These are phyloP conservation scores for Cicer pinnatifidum DNA, from an alignment of 306 rosid species.

Conservation along the genomic window DNA sequence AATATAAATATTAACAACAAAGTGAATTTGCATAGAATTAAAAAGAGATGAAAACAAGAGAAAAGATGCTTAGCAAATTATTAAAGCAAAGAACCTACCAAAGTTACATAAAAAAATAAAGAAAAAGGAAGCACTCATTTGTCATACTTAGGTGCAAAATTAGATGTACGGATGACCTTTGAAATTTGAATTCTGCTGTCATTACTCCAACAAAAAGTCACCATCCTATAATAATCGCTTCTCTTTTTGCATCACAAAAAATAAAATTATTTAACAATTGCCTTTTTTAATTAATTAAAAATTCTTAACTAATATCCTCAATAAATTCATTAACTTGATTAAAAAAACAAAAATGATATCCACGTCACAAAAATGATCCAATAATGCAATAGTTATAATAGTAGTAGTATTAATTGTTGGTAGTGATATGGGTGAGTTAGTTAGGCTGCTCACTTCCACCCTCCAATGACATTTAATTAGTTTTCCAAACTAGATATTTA, in stretches of 20 bases:
- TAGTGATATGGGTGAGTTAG: not conserved
- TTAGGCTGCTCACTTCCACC: not conserved
- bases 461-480: not conserved
- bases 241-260: not conserved
- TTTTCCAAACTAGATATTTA: too few species aligned
- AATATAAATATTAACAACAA: too few species aligned
- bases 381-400: not conserved
- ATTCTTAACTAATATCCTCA: not conserved
- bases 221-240: not conserved
- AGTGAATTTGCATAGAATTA: too few species aligned
- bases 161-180: not conserved
- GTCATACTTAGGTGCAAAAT: conserved; percentile 45
- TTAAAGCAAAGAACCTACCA: not conserved
- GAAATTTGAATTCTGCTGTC: conserved; percentile 11
- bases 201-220: conserved; percentile 32
- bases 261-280: not conserved
- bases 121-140: conserved; percentile 28
- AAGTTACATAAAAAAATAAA: conserved; percentile 20
- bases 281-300: not conserved
- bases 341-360: too few species aligned
- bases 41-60: not conserved
- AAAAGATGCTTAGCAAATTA: not conserved
- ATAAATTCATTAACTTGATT: not conserved
- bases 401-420: not conserved
- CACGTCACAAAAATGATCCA: not conserved